phyloP scores from a whole-genome alignment of 352 stramenopile genomes.

The Ophiocytium majus region DNA sequence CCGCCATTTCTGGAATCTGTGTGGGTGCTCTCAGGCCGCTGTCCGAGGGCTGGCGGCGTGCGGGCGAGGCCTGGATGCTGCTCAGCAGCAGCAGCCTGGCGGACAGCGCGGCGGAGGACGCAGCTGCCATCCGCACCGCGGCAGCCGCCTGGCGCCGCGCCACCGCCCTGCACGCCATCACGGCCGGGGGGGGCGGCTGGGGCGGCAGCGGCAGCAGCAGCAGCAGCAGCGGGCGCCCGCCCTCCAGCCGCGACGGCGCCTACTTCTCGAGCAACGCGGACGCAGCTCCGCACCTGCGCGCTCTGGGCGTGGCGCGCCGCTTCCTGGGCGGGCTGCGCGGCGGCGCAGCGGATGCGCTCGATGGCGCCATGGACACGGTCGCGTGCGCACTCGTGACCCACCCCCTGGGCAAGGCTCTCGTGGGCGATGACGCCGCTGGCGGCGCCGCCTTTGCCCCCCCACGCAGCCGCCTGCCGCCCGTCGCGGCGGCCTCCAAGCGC shows the following conservation, averaged over 20 bases:
- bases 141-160: too few species aligned
- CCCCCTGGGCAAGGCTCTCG: constrained; percentile 37
- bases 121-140: too few species aligned
- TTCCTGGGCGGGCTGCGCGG: constrained; percentile 19
- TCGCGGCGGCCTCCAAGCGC: constrained; percentile 23
- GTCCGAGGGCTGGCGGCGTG: too few species aligned
- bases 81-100: too few species aligned
- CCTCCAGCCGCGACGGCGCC: background rate
- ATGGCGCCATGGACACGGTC: constrained; percentile 38
- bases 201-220: background rate
- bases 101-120: too few species aligned
- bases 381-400: constrained; percentile 41
- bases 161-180: background rate
- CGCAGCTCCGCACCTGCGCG: background rate
- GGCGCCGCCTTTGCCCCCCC: background rate
- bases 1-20: too few species aligned
- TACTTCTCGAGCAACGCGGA: background rate
- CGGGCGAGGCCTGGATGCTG: too few species aligned
- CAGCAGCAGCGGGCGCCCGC: background rate
- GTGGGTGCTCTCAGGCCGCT: too few species aligned
- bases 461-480: background rate
- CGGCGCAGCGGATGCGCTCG: constrained; percentile 36
- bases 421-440: constrained; percentile 15
- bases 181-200: background rate
- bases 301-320: background rate